phyloP scores from a whole-genome alignment of 768 basidiomycete species.

The Leccinellum rugosiceps region DNA sequence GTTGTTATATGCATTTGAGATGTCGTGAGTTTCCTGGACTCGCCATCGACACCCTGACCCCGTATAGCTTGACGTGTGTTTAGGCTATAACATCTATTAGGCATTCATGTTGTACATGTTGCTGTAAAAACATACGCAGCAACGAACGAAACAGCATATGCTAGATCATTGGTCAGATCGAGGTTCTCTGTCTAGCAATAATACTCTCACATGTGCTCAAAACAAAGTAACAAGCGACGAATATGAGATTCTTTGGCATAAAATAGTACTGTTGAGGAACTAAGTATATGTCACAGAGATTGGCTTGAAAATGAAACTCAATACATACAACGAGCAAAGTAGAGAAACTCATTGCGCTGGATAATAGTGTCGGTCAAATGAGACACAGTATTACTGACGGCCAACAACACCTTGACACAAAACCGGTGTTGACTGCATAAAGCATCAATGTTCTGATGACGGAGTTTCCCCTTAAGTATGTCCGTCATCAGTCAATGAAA shows the following conservation, averaged over 20 bases:
- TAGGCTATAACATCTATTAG: slow-evolving; percentile 38
- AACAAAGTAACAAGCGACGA: slow-evolving; percentile 59
- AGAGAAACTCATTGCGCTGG: slow-evolving; percentile 35
- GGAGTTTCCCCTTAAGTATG: slow-evolving; percentile 44
- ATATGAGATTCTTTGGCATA: slow-evolving; percentile 54
- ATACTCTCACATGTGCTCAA: slow-evolving; percentile 56
- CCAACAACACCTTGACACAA: slow-evolving; percentile 50
- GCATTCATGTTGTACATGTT: background rate
- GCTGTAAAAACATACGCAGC: slow-evolving; percentile 48
- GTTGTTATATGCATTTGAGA: slow-evolving; percentile 23
- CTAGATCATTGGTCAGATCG: slow-evolving; percentile 28
- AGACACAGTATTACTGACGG: background rate
- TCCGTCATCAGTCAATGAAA: background rate
- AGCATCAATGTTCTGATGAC: slow-evolving; percentile 53
- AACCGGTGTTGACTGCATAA: slow-evolving; percentile 64
- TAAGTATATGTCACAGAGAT: background rate
- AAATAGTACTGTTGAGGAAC: slow-evolving; percentile 48
- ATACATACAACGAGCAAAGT: slow-evolving; percentile 54
- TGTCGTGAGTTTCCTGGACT: slow-evolving; percentile 21
- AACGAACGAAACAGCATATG: slow-evolving; percentile 65
- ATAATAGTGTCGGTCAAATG: background rate
- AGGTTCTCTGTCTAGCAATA: background rate
- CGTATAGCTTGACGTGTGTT: slow-evolving; percentile 57
- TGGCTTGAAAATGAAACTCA: background rate
- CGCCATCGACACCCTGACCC: slow-evolving; percentile 54